Conservation (phyloP, 192 early-diverging fungal genomes). For the Backusella psychrophila region DNA sequence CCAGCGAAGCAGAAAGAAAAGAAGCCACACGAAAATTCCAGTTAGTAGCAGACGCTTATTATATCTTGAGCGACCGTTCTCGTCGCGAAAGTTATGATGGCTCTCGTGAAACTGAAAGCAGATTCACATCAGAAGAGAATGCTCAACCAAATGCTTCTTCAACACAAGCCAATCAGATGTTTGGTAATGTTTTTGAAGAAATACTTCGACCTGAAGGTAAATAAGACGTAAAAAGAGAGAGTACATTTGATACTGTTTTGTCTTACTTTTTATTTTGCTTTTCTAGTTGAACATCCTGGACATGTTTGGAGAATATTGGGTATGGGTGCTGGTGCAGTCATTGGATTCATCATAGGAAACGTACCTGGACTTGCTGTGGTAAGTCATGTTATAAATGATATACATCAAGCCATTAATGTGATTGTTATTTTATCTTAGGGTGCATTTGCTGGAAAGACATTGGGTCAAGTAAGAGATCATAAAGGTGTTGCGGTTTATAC, state of each 20-base stretch:
- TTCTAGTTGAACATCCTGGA: slow-evolving; percentile 25
- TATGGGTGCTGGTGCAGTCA: slow-evolving; percentile 25
- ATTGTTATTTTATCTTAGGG: slow-evolving; percentile 32
- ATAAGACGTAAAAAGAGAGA: not conserved
- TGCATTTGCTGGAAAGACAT: slow-evolving; percentile 55
- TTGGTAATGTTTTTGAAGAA: slow-evolving; percentile 37
- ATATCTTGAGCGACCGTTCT: slow-evolving; percentile 22
- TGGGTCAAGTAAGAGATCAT: slow-evolving; percentile 62
- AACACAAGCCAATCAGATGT: slow-evolving; percentile 21
- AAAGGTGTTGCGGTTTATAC: slow-evolving; percentile 46
- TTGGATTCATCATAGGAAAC: slow-evolving; percentile 35
- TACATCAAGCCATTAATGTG: not conserved
- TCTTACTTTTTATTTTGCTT: not conserved
- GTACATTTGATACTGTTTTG: not conserved
- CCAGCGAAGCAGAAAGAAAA: slow-evolving; percentile 10
- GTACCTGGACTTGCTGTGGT: slow-evolving; percentile 27
- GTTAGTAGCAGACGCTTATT: slow-evolving; percentile 30
- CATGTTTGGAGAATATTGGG: slow-evolving; percentile 33
- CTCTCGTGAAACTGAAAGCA: not conserved
- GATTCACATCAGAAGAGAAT: not conserved
- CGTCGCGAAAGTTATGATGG: slow-evolving; percentile 30
- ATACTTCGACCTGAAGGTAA: slow-evolving; percentile 32
- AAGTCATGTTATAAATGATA: slow-evolving; percentile 10
- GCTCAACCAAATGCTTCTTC: slow-evolving; percentile 8
- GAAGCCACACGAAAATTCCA: slow-evolving; percentile 28